Evolutionary conservation across 2,329 filamentous ascomycete species (phyloP), one percentile per base, ranked within the genome.

Genomic region (Penicillium sp.): DNA sequence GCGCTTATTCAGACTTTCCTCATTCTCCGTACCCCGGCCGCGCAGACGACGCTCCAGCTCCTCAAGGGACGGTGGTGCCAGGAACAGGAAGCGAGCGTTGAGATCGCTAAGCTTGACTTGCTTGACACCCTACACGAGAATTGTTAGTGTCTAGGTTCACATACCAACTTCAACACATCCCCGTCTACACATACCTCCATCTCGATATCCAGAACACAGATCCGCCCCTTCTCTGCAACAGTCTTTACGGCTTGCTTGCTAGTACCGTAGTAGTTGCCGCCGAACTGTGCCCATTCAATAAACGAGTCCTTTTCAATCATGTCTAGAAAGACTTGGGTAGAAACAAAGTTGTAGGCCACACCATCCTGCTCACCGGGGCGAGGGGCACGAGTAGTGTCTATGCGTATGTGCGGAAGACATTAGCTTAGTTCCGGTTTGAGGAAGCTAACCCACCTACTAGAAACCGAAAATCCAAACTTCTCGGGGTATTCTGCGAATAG

Each of bases 141-240:
- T 50, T 18, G 55, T 29, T 35, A 40, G 25, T 40, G 6, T 32
- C 15, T n/a, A 15, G 7, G 12, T 18, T 23, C 23, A 12, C 6
- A 6, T 6, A 3, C 10, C 12, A 4, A 0, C 10, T 2, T 13
- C 23, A 13, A 25, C 3, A 24, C 20, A 6, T 18, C 31, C 32
- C n/a, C 25, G 35, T 3, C 42, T 27, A 3, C 41, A 61, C 74
- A 29, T 67, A 86, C 84, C 81, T 95, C 90, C 89, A 96, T 95
- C 78, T 96, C 92, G 66, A 96, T 97, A 69, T 97, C 92, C 59
- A 96, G 75, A 42, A 96, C 83, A 54, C 91, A 92, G 37, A 90
- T 82, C 63, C 79, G 80, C 43, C 84, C 86, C 72, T 84, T 82
- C 53, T 81, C 80, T 2, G 80, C 80, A 68, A 91, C 84, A 63